Percentiles rank a stretch among this genome's conserved stretches.
phyloP scores from a whole-genome alignment of 2,329 filamentous ascomycete genomes.

The Apiospora arundinis region DNA sequence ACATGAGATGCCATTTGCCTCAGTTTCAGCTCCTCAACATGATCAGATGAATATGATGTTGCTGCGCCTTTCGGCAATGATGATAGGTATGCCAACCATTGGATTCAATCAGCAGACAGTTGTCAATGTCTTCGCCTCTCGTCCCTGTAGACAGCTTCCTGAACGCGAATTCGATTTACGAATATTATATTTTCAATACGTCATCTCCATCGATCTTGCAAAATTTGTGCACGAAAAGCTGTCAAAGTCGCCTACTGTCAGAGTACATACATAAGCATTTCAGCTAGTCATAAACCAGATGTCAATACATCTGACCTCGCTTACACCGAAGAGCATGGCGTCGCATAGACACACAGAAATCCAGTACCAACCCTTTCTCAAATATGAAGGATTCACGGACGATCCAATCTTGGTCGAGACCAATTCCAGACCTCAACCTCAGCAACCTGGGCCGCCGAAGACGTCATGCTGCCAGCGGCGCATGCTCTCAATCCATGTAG shows the following conservation, averaged over 20 bases:
- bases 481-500: background rate
- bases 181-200: background rate
- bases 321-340: background rate
- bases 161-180: background rate
- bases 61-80: background rate
- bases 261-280: background rate
- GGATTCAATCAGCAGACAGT: background rate
- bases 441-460: background rate
- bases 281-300: background rate
- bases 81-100: background rate
- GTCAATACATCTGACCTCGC: background rate
- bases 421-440: background rate
- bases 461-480: background rate
- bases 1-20: background rate
- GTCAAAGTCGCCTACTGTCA: no score
- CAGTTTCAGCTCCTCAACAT: background rate
- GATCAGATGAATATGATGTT: constrained; percentile 1
- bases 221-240: no score
- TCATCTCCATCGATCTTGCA: background rate
- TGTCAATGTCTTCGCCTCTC: background rate
- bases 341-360: background rate
- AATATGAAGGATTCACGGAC: constrained; percentile 10
- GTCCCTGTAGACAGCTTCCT: background rate
- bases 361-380: constrained; percentile 18
- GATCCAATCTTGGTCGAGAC: constrained; percentile 1